Evolutionary conservation across 108 stramenopile species (phyloP).

Genomic region (Bacterosira constricta): DNA sequence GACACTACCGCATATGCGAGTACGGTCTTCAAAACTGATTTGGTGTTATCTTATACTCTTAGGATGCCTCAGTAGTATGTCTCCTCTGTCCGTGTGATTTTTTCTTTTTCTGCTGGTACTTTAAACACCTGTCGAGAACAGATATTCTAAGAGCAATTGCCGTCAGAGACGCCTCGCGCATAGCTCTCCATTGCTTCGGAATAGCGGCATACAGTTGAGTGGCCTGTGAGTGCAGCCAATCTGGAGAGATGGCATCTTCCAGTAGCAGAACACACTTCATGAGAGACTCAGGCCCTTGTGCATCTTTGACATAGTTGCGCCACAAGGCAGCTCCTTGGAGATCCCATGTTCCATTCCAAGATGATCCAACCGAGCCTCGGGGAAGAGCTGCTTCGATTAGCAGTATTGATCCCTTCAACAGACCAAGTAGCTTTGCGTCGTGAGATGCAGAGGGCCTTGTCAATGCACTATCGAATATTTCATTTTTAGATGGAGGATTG

Average conservation of each 20-base stretch:
- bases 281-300: conserved; percentile 63
- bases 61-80: no score
- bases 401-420: conserved; percentile 75
- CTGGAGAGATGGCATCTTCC: conserved; percentile 73
- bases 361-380: conserved; percentile 64
- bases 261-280: conserved; percentile 71
- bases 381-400: conserved; percentile 86
- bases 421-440: conserved; percentile 60
- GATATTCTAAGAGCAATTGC: conserved; percentile 66
- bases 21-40: no score
- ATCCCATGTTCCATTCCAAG: conserved; percentile 63
- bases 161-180: conserved; percentile 73
- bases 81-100: no score
- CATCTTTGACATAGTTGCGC: conserved; percentile 60
- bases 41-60: no score
- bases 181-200: conserved; percentile 71
- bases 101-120: conserved; percentile 60
- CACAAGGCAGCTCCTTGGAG: conserved; percentile 63
- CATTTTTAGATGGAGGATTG: conserved; percentile 41
- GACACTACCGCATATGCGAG: no score
- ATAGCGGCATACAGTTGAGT: conserved; percentile 69
- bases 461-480: conserved; percentile 56
- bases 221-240: conserved; percentile 67
- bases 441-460: conserved; percentile 42
- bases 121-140: conserved; percentile 71